Evolutionary conservation across 2,329 filamentous ascomycete species (phyloP).

Genomic region (Diaporthe vexans): DNA sequence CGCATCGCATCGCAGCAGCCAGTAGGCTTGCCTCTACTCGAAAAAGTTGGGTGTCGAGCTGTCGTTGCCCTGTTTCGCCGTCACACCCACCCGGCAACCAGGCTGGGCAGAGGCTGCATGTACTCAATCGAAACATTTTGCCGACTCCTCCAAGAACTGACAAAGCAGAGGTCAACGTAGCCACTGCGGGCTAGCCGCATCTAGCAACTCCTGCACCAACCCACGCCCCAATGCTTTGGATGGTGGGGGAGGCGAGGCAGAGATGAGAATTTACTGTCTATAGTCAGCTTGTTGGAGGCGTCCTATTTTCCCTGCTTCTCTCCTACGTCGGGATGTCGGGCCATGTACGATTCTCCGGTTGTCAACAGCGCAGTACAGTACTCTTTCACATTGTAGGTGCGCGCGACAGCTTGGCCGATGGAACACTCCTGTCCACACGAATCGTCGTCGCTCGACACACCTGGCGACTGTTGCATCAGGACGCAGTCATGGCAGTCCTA

Average conservation of each 20-base stretch:
- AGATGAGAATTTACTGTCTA: neutral
- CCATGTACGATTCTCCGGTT: neutral
- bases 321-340: neutral
- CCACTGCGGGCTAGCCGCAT: conserved; percentile 17
- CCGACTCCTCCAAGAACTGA: conserved; percentile 14
- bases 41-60: neutral
- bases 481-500: conserved; percentile 28
- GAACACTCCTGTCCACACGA: conserved; percentile 39
- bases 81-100: neutral
- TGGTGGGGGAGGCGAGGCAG: conserved; percentile 16
- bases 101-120: conserved; percentile 14
- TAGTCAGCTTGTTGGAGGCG: neutral
- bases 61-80: conserved; percentile 13
- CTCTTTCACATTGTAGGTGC: neutral
- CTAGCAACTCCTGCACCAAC: conserved; percentile 10
- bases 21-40: neutral
- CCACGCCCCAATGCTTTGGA: neutral
- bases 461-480: conserved; percentile 31
- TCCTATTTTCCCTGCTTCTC: neutral
- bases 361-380: neutral
- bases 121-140: conserved; percentile 18
- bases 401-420: conserved; percentile 28
- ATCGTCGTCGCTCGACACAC: conserved; percentile 36
- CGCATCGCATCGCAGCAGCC: neutral
- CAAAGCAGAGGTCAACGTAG: conserved; percentile 16